Base-by-base conservation (phyloP, 2,329 filamentous ascomycete genomes). In the Stachybotrys chartarum region DNA sequence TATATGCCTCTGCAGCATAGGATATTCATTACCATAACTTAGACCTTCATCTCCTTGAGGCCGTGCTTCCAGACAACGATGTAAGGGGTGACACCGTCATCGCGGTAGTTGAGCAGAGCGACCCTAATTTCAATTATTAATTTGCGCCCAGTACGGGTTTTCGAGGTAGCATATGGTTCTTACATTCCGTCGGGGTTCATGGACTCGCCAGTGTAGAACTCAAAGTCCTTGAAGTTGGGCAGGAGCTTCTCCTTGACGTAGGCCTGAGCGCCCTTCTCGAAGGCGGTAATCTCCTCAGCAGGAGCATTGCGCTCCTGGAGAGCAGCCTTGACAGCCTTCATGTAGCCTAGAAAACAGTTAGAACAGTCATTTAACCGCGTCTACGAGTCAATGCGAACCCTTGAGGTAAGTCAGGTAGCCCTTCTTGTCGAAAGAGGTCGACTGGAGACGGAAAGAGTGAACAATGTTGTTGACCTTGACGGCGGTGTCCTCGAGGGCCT, bases 41-140 rank as follows among this genome's bases (percentile, higher is more conserved):
- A 99, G 66, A 97, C 91, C 90, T 99, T 97, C 81, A 85, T 85
- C 79, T 88, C 87, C 66, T 78, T 80, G 62, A 97, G 77, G 70
- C 93, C 94, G 78, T 97, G 88, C 85, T 97, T 97, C 93, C 92
- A 97, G 79, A 95, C 78, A 64, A 85, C 88, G 67, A 96, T 81
- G 72, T 83, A 99, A 58, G 94, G 94, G 55, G 93, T 97, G 64
- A 87, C 75, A 74, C 94, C 94, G 68, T 97, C 94, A 74, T 96
- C 92, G 68, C 94, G 93, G 85, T 96, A 99, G 84, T 97, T 95
- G 72, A 97, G 88, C 64, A 97, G 89, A 63, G 92, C 81, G 67
- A 96, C 81, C 85, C 89, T 92, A 60, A 8, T 6, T 10, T 42
- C 52, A 54, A 55, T 58, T 39, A 61, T 59, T 56, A 51, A 39